phyloP scores from a whole-genome alignment of 495 filamentous ascomycete species.

The Aspergillus baeticus region DNA sequence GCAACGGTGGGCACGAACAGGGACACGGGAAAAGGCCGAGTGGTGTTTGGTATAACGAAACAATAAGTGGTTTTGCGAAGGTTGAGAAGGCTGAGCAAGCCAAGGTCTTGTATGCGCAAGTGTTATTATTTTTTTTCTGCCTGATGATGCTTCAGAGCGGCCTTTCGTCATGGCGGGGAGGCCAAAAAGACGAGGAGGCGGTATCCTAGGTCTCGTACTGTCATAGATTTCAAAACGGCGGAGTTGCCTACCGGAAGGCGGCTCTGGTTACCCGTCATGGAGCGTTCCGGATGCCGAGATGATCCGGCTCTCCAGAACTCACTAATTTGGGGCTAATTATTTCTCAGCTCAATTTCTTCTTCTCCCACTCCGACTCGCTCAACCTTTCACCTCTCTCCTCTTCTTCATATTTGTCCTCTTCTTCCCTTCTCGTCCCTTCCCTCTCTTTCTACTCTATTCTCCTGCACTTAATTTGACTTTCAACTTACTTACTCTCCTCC shows the following conservation, averaged over 20 bases:
- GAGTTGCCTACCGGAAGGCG: not conserved
- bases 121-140: constrained; percentile 27
- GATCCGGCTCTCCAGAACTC: not conserved
- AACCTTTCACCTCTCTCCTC: not conserved
- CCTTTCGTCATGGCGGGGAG: constrained; percentile 28
- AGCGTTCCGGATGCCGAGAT: constrained; percentile 5
- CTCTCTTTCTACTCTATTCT: not conserved
- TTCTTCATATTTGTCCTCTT: constrained; percentile 13
- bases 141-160: constrained; percentile 17
- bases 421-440: constrained; percentile 10
- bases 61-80: not conserved
- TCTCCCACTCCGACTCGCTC: constrained; percentile 2
- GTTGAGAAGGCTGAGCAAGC: not conserved
- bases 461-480: not conserved
- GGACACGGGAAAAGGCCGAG: not conserved
- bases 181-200: not conserved
- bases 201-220: not conserved
- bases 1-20: not conserved
- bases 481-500: constrained; percentile 2
- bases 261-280: not conserved
- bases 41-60: not conserved
- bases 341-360: not conserved
- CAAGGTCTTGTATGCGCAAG: not conserved
- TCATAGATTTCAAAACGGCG: not conserved
- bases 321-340: not conserved